Evolutionary conservation across 2,329 filamentous ascomycete species (phyloP).

Genomic region (Periconia digitata): DNA sequence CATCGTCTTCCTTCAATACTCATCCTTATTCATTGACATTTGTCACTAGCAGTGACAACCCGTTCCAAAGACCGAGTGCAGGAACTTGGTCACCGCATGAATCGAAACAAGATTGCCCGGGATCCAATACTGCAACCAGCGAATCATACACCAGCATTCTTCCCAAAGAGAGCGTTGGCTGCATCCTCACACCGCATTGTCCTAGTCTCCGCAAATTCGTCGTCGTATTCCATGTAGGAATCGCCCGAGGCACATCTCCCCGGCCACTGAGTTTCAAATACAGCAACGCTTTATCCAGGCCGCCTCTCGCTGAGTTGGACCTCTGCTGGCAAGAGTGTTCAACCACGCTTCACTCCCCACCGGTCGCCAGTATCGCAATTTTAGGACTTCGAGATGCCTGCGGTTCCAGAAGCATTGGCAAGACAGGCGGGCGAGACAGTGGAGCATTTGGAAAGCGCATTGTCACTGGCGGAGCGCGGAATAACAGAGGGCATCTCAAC

Average conservation of each 20-base stretch:
- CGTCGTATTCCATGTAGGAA: constrained; percentile 38
- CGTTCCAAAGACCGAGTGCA: constrained; percentile 20
- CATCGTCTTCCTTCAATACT: constrained; percentile 3
- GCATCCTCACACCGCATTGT: constrained; percentile 37
- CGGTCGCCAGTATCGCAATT: constrained; percentile 9
- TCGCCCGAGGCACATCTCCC: constrained; percentile 18
- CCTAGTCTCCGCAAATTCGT: constrained; percentile 23
- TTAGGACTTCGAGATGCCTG: constrained; percentile 34
- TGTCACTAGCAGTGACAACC: constrained; percentile 12
- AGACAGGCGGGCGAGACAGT: constrained; percentile 30
- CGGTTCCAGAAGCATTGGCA: constrained; percentile 31
- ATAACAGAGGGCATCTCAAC: constrained; percentile 28
- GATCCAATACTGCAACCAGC: constrained; percentile 18
- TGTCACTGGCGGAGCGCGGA: constrained; percentile 32
- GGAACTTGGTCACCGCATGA: constrained; percentile 19
- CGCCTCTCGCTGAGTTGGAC: constrained; percentile 24
- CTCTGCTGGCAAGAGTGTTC: constrained; percentile 41
- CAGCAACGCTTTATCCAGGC: constrained; percentile 9
- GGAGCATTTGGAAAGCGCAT: constrained; percentile 28
- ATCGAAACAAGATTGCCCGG: constrained; percentile 18
- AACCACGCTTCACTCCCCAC: constrained; percentile 15
- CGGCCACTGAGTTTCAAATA: neutral
- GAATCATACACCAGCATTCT: constrained; percentile 23
- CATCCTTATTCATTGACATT: constrained; percentile 3
- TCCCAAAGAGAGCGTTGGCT: constrained; percentile 24